Evolutionary conservation across 2,329 filamentous ascomycete genomes (phyloP).

Genomic region (Stachybotrys chlorohalonatus): DNA sequence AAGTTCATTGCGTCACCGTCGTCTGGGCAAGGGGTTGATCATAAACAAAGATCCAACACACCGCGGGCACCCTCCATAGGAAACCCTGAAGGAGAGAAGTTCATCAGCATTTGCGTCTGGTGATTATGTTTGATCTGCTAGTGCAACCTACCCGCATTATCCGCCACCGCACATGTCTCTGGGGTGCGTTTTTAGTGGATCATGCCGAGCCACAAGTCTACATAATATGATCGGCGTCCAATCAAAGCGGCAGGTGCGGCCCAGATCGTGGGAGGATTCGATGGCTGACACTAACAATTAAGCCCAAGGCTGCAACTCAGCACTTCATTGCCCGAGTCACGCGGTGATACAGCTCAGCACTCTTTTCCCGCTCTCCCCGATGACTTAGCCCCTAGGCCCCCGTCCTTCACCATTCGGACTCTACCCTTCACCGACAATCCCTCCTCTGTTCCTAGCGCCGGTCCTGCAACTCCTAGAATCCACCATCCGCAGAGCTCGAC

Average conservation of each 20-base stretch:
- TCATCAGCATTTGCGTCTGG: too few relatives aligned
- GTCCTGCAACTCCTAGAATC: conserved; percentile 9
- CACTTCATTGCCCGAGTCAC: not conserved
- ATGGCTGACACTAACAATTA: not conserved
- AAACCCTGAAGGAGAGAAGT: too few relatives aligned
- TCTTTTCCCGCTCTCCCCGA: not conserved
- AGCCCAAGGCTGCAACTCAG: not conserved
- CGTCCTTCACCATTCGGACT: conserved; percentile 24
- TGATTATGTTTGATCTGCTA: not conserved
- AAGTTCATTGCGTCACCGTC: too few relatives aligned
- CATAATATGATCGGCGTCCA: not conserved
- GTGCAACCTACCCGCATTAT: not conserved
- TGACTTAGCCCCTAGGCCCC: not conserved
- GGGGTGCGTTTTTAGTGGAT: not conserved
- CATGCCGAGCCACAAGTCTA: not conserved
- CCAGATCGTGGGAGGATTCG: not conserved
- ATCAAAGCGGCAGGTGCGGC: not conserved
- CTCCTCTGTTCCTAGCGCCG: conserved; percentile 27
- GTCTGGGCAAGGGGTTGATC: too few relatives aligned
- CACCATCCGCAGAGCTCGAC: conserved; percentile 12
- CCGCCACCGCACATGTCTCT: not conserved
- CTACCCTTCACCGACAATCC: conserved; percentile 19
- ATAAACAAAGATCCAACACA: too few relatives aligned
- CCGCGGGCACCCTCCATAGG: too few relatives aligned
- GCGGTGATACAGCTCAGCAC: not conserved